Conservation (phyloP, 768 basidiomycete genomes). For the Boletus pseudo-olivaceus region DNA sequence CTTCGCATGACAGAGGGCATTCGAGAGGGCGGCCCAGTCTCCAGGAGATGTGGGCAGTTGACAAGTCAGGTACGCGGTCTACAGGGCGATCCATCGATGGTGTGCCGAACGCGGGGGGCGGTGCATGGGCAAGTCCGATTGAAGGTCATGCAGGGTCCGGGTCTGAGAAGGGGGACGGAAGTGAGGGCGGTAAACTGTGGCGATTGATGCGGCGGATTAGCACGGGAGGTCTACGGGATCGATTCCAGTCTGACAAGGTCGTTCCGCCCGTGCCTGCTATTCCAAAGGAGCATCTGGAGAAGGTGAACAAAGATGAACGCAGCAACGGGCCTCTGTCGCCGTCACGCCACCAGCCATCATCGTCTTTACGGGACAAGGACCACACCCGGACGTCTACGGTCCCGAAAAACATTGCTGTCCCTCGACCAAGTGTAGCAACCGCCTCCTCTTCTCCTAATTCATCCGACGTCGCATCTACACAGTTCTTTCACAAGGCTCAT, state of each 20-base stretch:
- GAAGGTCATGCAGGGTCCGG: slow-evolving; percentile 8
- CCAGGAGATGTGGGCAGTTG: slow-evolving; percentile 27
- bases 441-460: slow-evolving; percentile 61
- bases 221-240: slow-evolving; percentile 59
- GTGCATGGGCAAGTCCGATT: slow-evolving; percentile 11
- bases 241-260: slow-evolving; percentile 21
- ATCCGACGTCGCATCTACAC: slow-evolving; percentile 52
- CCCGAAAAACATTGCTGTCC: slow-evolving; percentile 13
- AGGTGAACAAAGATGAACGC: slow-evolving; percentile 3
- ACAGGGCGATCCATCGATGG: slow-evolving; percentile 21
- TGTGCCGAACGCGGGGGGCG: slow-evolving; percentile 7
- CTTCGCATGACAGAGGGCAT: slow-evolving; percentile 14
- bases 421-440: slow-evolving; percentile 47
- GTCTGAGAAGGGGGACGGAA: slow-evolving; percentile 12
- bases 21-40: slow-evolving; percentile 31
- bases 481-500: slow-evolving; percentile 47
- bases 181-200: slow-evolving; percentile 52
- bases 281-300: slow-evolving; percentile 41
- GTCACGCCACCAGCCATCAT: slow-evolving; percentile 4
- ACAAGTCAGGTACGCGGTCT: slow-evolving; percentile 5
- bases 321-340: slow-evolving; percentile 3
- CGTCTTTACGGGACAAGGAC: slow-evolving; percentile 8
- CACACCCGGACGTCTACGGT: background rate
- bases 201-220: slow-evolving; percentile 70
- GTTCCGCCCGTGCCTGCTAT: slow-evolving; percentile 62